Conservation (phyloP, 78 protist genomes). For the Dictyostelium citrinum region DNA sequence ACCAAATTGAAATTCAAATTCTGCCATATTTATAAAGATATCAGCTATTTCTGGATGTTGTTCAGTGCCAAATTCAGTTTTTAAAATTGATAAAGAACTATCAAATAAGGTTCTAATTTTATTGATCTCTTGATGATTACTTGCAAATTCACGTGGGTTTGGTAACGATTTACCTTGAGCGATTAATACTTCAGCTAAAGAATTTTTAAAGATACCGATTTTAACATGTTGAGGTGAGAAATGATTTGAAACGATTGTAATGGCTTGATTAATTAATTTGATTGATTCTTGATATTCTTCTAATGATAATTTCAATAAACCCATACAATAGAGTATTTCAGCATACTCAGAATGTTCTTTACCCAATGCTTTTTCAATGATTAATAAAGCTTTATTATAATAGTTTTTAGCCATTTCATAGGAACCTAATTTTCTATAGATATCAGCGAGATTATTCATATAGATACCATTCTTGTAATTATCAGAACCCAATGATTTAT, state of each 20-base stretch:
- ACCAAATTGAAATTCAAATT: conserved; percentile 35
- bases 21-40: not conserved
- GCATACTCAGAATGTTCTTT: conserved; percentile 63
- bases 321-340: conserved; percentile 48
- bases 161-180: not conserved
- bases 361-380: conserved; percentile 50
- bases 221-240: conserved; percentile 34
- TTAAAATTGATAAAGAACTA: not conserved
- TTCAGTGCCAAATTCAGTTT: conserved; percentile 16
- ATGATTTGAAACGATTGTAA: conserved; percentile 5
- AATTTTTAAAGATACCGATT: conserved; percentile 50
- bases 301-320: conserved; percentile 22
- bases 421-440: conserved; percentile 25
- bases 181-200: conserved; percentile 10
- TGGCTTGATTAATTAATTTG: conserved; percentile 20
- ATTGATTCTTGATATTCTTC: not conserved
- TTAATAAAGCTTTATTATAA: conserved; percentile 5
- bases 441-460: conserved; percentile 39
- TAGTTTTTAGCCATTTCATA: conserved; percentile 18
- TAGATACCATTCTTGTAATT: conserved; percentile 49
- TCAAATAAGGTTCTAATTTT: not conserved
- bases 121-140: not conserved
- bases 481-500: conserved; percentile 37
- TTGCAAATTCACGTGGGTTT: not conserved
- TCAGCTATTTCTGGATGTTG: conserved; percentile 65